Conservation (phyloP, 257 asterid species). For the Primulina eburnea region DNA sequence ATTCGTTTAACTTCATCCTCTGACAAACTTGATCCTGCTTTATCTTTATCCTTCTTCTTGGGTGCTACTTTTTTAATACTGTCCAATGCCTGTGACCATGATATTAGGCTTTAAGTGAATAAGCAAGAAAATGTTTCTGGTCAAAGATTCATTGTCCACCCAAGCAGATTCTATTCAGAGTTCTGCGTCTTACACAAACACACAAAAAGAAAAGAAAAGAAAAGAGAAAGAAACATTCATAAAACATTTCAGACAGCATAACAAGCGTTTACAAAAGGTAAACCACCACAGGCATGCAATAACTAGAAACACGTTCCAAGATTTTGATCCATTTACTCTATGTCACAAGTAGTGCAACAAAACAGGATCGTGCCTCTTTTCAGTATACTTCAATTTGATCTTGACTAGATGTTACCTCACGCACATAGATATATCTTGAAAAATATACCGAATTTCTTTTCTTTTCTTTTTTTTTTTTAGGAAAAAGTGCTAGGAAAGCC, state of each 20-base stretch:
- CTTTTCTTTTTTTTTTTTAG: no score
- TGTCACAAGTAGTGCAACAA: neutral
- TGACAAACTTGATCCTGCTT: constrained; percentile 53
- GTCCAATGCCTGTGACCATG: constrained; percentile 64
- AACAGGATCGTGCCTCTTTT: neutral
- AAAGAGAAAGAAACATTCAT: neutral
- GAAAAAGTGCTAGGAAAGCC: neutral
- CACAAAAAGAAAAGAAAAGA: no score
- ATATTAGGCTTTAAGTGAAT: constrained; percentile 7
- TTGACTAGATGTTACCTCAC: neutral
- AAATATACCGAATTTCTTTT: no score
- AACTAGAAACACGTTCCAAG: neutral
- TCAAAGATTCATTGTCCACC: constrained; percentile 6
- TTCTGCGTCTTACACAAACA: neutral
- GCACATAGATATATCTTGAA: neutral
- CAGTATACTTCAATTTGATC: neutral
- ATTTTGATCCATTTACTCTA: neutral
- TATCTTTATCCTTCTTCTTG: constrained; percentile 74
- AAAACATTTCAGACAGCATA: neutral
- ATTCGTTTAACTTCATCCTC: constrained; percentile 82
- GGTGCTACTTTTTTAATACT: constrained; percentile 69
- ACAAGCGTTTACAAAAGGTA: neutral
- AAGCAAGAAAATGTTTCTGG: constrained; percentile 3
- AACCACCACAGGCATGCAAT: neutral
- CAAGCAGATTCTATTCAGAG: neutral